These are phyloP conservation scores for Purshia tridentata DNA, from an alignment of 306 rosid species.

Conservation along the genomic window DNA sequence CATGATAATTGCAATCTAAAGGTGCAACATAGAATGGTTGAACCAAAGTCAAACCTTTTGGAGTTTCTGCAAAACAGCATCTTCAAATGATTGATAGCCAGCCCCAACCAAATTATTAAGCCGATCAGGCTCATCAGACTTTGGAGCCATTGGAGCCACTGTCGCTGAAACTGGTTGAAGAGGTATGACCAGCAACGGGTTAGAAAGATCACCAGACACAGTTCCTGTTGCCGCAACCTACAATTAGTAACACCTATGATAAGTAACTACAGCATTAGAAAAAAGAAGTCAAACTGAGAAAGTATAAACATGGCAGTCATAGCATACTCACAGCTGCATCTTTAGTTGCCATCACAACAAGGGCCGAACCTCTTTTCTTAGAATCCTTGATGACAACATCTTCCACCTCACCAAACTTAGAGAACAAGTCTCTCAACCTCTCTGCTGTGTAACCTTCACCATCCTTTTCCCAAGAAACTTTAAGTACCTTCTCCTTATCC, in stretches of 20 bases:
- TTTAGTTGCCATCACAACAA: slow-evolving; percentile 77
- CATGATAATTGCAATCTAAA: slow-evolving; percentile 4
- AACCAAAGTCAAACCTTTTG: slow-evolving; percentile 55
- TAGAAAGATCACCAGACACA: slow-evolving; percentile 68
- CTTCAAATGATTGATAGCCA: slow-evolving; percentile 76
- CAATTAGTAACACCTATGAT: slow-evolving; percentile 16
- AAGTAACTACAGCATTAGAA: slow-evolving; percentile 15
- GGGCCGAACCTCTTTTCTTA: slow-evolving; percentile 86
- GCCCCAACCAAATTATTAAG: slow-evolving; percentile 62
- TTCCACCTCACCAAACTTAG: slow-evolving; percentile 75
- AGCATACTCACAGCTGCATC: slow-evolving; percentile 73
- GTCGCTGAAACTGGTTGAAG: slow-evolving; percentile 56
- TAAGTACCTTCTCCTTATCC: slow-evolving; percentile 71
- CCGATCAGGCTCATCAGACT: slow-evolving; percentile 42
- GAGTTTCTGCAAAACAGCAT: slow-evolving; percentile 73
- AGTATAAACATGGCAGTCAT: not conserved
- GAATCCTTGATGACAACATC: slow-evolving; percentile 76
- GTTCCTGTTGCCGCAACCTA: slow-evolving; percentile 69
- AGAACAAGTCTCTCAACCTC: slow-evolving; percentile 64
- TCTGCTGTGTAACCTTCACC: slow-evolving; percentile 82
- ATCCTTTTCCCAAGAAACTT: slow-evolving; percentile 84
- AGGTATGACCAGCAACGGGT: slow-evolving; percentile 76
- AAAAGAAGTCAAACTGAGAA: not conserved
- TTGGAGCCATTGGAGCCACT: slow-evolving; percentile 41
- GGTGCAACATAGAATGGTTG: not conserved